A percentile compares a stretch with the other conserved stretches of the same genome.
phyloP scores from a whole-genome alignment of 192 early-diverging fungal genomes.

The Coemansia brasiliensis region DNA sequence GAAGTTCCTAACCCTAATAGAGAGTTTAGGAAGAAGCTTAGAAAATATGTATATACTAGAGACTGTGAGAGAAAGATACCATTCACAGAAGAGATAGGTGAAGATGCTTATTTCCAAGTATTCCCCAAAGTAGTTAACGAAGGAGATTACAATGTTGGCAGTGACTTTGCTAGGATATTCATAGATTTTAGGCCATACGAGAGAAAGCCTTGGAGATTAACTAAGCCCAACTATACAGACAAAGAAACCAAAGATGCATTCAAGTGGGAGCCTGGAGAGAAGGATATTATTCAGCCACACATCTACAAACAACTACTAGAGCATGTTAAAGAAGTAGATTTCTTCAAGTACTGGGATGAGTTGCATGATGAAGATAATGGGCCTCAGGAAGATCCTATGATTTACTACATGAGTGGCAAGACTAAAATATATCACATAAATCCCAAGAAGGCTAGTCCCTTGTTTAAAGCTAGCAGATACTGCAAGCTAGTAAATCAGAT shows the following conservation, averaged over 20 bases:
- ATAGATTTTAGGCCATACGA: neutral
- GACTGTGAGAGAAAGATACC: neutral
- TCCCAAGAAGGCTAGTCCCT: neutral
- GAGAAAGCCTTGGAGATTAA: neutral
- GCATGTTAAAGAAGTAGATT: neutral
- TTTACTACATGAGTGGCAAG: neutral
- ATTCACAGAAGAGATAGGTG: slow-evolving; percentile 9
- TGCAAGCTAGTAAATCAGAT: too few species aligned
- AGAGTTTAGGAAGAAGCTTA: neutral
- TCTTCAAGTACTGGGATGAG: neutral
- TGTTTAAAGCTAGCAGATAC: too few species aligned
- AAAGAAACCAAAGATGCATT: neutral
- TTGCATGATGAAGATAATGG: neutral
- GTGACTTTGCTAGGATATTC: neutral
- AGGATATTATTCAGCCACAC: neutral
- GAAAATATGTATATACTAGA: neutral
- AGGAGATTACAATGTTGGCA: neutral
- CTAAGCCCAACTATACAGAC: neutral
- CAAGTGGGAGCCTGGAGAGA: neutral
- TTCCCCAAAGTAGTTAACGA: too few species aligned
- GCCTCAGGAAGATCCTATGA: neutral
- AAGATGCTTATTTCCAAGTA: neutral
- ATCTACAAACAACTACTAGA: neutral
- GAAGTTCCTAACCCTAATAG: slow-evolving; percentile 1
- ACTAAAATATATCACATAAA: neutral